A percentile compares a stretch with the other conserved stretches of the same genome.
These are phyloP conservation scores for Avena atlantica DNA, from an alignment of 176 grass and related monocot genomes.

Conservation along the genomic window DNA sequence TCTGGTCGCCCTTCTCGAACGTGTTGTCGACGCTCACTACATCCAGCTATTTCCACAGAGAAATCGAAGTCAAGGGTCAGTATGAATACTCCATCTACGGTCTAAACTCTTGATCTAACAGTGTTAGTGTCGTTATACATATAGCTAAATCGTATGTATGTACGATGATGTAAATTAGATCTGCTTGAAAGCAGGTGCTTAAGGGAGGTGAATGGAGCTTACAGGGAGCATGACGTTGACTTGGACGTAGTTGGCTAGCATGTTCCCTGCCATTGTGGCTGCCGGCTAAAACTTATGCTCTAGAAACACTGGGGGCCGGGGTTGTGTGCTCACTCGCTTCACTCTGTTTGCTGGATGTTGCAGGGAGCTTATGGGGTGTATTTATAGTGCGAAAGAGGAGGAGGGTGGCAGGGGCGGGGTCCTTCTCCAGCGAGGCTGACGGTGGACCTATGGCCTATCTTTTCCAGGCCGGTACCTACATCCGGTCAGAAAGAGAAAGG, in stretches of 20 bases:
- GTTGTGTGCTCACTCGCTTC: constrained; percentile 32
- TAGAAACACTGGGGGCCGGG: background rate
- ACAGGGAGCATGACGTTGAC: constrained; percentile 77
- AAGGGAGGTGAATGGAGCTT: constrained; percentile 16
- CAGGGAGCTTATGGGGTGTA: constrained; percentile 31
- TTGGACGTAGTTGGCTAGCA: constrained; percentile 70
- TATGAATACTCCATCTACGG: background rate
- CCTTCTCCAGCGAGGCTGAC: background rate
- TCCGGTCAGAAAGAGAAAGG: background rate
- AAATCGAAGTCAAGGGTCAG: background rate
- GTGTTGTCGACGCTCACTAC: constrained; percentile 51
- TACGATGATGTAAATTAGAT: too few relatives aligned
- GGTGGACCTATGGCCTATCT: background rate
- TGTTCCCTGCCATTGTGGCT: constrained; percentile 41
- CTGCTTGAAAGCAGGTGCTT: too few relatives aligned
- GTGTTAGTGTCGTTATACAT: too few relatives aligned
- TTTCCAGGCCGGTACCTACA: background rate
- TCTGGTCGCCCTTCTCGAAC: constrained; percentile 56
- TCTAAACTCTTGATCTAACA: background rate
- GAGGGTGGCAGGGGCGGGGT: background rate
- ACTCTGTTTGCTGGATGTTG: constrained; percentile 35
- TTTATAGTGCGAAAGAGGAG: constrained; percentile 42
- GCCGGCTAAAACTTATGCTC: constrained; percentile 3
- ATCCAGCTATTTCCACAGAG: constrained; percentile 44
- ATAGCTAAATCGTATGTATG: too few relatives aligned